These are phyloP conservation scores for Cicer arietinum DNA, from an alignment of 306 rosid genomes.

Conservation along the genomic window DNA sequence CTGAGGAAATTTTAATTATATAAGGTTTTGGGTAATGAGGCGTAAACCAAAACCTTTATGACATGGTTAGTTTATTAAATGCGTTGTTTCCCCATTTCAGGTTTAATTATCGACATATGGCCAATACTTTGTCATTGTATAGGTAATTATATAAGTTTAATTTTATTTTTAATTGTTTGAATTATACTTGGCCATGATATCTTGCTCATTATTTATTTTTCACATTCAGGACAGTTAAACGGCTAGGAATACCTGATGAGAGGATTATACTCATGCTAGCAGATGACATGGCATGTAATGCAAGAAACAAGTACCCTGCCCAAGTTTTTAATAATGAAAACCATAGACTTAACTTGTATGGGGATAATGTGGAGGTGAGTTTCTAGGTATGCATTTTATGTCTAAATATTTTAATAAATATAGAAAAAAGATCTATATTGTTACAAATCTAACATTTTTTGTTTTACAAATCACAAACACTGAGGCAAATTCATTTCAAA, in stretches of 20 bases:
- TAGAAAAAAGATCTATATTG: neutral
- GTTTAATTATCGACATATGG: slow-evolving; percentile 99
- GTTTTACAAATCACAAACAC: slow-evolving; percentile 11
- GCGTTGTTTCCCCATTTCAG: slow-evolving; percentile 53
- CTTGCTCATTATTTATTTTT: slow-evolving; percentile 36
- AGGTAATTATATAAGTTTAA: slow-evolving; percentile 54
- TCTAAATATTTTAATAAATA: slow-evolving; percentile 1
- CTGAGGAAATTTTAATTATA: slow-evolving; percentile 1
- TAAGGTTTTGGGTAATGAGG: neutral
- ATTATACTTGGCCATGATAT: slow-evolving; percentile 5
- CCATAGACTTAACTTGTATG: slow-evolving; percentile 89
- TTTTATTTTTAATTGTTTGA: slow-evolving; percentile 17
- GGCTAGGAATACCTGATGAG: slow-evolving; percentile 98
- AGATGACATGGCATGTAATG: slow-evolving; percentile 98
- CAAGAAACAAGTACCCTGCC: slow-evolving; percentile 94
- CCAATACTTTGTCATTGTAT: slow-evolving; percentile 89
- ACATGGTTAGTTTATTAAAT: slow-evolving; percentile 26
- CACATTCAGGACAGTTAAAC: slow-evolving; percentile 84
- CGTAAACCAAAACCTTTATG: neutral
- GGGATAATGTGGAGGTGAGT: slow-evolving; percentile 96
- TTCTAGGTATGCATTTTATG: slow-evolving; percentile 26
- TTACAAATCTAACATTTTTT: neutral
- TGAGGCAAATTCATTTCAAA: neutral
- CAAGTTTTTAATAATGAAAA: slow-evolving; percentile 97
- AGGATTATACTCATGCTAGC: slow-evolving; percentile 97